Percentiles rank a stretch among this genome's conserved stretches.
These are phyloP conservation scores for Arachnomyces sp. DNA, from an alignment of 2,329 filamentous ascomycete species.

Conservation along the genomic window DNA sequence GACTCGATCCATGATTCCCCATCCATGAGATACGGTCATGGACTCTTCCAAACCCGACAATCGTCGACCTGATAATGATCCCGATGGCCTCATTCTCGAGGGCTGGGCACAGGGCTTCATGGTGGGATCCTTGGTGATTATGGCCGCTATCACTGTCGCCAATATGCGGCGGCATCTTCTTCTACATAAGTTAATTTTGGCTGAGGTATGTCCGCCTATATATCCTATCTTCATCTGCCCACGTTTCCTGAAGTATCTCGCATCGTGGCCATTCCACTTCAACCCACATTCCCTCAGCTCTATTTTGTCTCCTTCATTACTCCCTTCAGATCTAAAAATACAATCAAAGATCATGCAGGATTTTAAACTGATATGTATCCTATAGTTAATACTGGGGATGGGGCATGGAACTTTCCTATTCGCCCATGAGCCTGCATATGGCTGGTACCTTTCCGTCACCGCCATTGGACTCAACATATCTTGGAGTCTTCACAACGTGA, in stretches of 20 bases:
- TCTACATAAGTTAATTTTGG: slow-evolving; percentile 44
- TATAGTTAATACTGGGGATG: slow-evolving; percentile 48
- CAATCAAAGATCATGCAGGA: too few species aligned
- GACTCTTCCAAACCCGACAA: too few species aligned
- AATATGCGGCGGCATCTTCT: slow-evolving; percentile 44
- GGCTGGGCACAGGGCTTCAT: slow-evolving; percentile 44
- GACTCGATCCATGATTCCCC: too few species aligned
- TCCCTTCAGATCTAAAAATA: too few species aligned
- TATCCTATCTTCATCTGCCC: too few species aligned
- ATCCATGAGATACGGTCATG: too few species aligned
- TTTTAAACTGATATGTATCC: slow-evolving; percentile 1
- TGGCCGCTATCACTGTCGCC: slow-evolving; percentile 42
- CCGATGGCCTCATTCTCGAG: slow-evolving; percentile 35
- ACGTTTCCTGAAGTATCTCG: too few species aligned
- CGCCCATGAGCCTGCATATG: slow-evolving; percentile 47
- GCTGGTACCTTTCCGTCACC: slow-evolving; percentile 57
- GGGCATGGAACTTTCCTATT: slow-evolving; percentile 56
- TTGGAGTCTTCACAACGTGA: slow-evolving; percentile 58
- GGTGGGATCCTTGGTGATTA: slow-evolving; percentile 43
- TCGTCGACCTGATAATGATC: slow-evolving; percentile 12
- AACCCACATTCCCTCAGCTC: too few species aligned
- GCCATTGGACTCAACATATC: slow-evolving; percentile 56
- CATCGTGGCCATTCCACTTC: too few species aligned
- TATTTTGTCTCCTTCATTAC: too few species aligned
- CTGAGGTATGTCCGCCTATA: slow-evolving; percentile 43